Evolutionary conservation across 768 basidiomycete species (phyloP), one percentile per base, ranked within the genome.

Genomic region (Leucocoprinus birnbaumii): DNA sequence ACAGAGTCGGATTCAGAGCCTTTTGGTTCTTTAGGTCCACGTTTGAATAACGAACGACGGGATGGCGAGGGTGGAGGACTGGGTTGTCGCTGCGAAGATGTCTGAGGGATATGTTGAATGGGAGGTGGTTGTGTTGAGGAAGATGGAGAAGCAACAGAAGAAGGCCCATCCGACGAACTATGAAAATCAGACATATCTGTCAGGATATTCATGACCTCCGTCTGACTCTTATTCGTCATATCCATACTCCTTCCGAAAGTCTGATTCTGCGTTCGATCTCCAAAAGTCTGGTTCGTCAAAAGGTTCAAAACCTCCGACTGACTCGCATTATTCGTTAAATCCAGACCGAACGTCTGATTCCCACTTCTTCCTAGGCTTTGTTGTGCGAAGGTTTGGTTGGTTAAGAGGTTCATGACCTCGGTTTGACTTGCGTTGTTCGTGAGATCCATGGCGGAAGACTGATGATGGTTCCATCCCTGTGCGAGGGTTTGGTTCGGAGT

Each of bases 121-220:
- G 27, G 19, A 58, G 3, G 63, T 63, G 2, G 62, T 5, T 5
- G 31, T 31, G 31, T 5, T 31, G 31, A 31, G 11, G 31, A 31
- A 31, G 31, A 31, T 5, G 31, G 11, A 5, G 11, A 3, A 38
- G 38, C 6, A 38, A 7, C 38, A 38, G 34, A 6, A 35, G 7
- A 6, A 35, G 6, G 34, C 7, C 38, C 38, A 14, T 38, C 38
- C 16, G 38, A 38, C 6, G 66, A 58, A 42, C 68, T 61, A 56
- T 82, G 79, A 56, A 84, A 83, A 57, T 82, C 71, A 21, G 85
- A 85, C 50, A 84, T 38, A 14, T 38, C 38, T 63, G 65, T 83
- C 84, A 21, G 82, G 82, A 55, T 85, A 83, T 53, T 83, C 82
- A 64, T 85, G 80, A 56, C 74, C 77, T 26, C 84, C 78, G 62